A percentile compares a stretch with the other conserved stretches of the same genome.
Conservation (phyloP, 306 rosid genomes). For the Inga oerstediana region DNA sequence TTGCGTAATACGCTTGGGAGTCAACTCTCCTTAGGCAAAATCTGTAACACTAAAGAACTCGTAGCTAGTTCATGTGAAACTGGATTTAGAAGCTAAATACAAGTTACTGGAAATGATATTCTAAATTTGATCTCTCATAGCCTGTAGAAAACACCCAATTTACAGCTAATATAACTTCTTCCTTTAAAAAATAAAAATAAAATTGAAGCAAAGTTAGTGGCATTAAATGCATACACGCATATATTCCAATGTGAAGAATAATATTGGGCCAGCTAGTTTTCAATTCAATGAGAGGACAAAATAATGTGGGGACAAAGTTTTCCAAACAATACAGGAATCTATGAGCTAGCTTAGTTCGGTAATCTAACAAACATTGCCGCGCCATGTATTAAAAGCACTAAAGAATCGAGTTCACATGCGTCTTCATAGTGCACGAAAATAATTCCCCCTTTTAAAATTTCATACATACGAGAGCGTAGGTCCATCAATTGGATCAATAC, state of each 20-base stretch:
- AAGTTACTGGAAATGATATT: neutral
- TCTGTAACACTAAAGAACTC: neutral
- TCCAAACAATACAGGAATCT: conserved; percentile 43
- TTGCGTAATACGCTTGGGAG: neutral
- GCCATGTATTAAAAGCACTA: conserved; percentile 21
- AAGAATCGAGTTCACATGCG: conserved; percentile 41
- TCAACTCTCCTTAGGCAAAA: neutral
- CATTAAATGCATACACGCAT: neutral
- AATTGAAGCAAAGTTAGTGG: neutral
- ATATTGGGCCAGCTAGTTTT: conserved; percentile 37
- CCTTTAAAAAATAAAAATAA: neutral
- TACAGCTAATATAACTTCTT: neutral
- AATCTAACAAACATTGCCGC: conserved; percentile 35
- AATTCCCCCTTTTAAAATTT: conserved; percentile 18
- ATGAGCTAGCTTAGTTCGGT: conserved; percentile 45
- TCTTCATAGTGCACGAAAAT: conserved; percentile 16
- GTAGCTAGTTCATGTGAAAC: neutral
- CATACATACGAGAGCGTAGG: neutral
- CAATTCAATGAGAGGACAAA: conserved; percentile 39
- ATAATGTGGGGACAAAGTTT: conserved; percentile 40
- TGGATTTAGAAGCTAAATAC: neutral
- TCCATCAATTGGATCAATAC: conserved; percentile 2
- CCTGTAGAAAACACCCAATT: neutral
- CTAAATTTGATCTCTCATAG: neutral
- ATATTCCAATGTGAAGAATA: conserved; percentile 37